Percentiles rank a stretch among this genome's conserved stretches.
Evolutionary conservation across 768 basidiomycete genomes (phyloP).

Genomic region (Podaxis rugospora): DNA sequence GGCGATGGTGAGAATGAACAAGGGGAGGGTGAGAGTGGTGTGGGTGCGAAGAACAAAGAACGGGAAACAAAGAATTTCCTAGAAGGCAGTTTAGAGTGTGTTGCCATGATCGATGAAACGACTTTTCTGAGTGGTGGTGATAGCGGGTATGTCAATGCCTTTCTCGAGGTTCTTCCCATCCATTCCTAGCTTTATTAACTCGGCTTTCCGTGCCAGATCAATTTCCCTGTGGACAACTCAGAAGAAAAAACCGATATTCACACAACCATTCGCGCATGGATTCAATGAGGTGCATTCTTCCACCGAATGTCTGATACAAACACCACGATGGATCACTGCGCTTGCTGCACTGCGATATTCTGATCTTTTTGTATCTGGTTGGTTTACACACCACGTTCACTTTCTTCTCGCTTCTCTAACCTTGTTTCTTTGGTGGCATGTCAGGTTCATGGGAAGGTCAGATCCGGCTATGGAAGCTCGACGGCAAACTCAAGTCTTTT

Average conservation of each 20-base stretch:
- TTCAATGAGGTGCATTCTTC: constrained; percentile 66
- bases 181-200: not conserved
- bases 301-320: constrained; percentile 68
- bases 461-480: constrained; percentile 89
- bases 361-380: constrained; percentile 88
- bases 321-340: constrained; percentile 90
- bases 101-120: constrained; percentile 93
- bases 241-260: constrained; percentile 95
- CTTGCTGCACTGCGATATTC: constrained; percentile 82
- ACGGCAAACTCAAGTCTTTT: constrained; percentile 75
- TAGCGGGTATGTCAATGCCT: constrained; percentile 70
- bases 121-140: constrained; percentile 94
- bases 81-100: constrained; percentile 89
- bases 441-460: constrained; percentile 92
- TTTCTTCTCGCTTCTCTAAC: not conserved
- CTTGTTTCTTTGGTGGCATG: not conserved
- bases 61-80: constrained; percentile 50
- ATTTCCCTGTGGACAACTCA: constrained; percentile 87
- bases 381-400: constrained; percentile 16
- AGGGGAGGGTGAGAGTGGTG: constrained; percentile 9
- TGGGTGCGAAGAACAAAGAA: constrained; percentile 29
- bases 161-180: not conserved
- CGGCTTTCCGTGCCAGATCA: constrained; percentile 44
- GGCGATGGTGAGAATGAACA: constrained; percentile 31
- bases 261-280: constrained; percentile 84